Conservation (phyloP, 140 eudicot species). For the Anethum foeniculum region DNA sequence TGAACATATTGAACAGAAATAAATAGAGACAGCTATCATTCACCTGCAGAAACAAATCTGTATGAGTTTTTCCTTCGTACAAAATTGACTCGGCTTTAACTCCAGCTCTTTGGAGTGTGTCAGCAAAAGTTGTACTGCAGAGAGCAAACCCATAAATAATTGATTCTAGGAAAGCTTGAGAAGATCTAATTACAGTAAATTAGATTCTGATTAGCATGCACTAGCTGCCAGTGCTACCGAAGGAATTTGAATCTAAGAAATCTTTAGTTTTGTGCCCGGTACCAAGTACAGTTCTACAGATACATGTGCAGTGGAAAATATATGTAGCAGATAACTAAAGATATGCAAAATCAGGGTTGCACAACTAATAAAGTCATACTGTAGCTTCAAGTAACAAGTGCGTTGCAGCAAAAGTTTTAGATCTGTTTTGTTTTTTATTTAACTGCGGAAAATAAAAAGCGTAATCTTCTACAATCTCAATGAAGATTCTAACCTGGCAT, state of each 20-base stretch:
- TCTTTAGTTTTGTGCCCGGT: neutral
- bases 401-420: neutral
- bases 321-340: neutral
- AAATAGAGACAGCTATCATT: neutral
- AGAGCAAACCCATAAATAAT: neutral
- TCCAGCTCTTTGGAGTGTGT: slow-evolving; percentile 66
- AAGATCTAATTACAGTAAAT: neutral
- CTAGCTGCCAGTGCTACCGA: too few species aligned
- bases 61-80: slow-evolving; percentile 89
- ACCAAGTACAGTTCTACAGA: neutral
- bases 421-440: neutral
- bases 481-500: slow-evolving; percentile 41
- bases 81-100: slow-evolving; percentile 58
- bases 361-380: neutral
- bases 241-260: neutral
- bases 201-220: neutral
- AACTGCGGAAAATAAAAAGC: neutral
- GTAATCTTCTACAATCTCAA: neutral
- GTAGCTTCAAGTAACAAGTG: neutral
- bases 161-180: neutral
- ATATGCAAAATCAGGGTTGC: neutral
- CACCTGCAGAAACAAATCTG: slow-evolving; percentile 95
- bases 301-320: neutral
- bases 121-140: slow-evolving; percentile 64
- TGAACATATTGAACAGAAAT: neutral